Conservation (phyloP, 257 asterid species). For the Nicotiana obtusifolia region DNA sequence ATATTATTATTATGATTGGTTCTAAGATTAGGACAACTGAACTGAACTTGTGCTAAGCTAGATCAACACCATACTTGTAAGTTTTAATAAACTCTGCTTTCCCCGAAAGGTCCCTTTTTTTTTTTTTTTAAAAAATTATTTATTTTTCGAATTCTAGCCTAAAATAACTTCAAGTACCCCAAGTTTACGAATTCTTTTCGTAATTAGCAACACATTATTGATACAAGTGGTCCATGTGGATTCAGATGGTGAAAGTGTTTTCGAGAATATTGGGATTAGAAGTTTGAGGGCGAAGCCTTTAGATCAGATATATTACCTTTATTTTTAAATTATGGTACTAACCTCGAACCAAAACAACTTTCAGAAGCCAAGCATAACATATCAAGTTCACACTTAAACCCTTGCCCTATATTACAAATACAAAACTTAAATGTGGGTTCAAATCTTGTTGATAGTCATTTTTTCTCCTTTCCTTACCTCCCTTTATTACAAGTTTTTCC, state of each 20-base stretch:
- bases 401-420: background rate
- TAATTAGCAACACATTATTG: background rate
- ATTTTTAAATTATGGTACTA: background rate
- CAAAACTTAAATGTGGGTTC: background rate
- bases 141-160: background rate
- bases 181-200: background rate
- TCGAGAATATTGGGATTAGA: constrained; percentile 5
- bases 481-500: background rate
- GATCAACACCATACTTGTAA: background rate
- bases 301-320: constrained; percentile 4
- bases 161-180: background rate
- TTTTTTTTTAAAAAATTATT: too few species aligned
- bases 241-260: background rate
- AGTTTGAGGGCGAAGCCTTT: constrained; percentile 8
- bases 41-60: background rate
- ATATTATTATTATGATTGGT: background rate
- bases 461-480: background rate
- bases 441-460: background rate
- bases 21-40: constrained; percentile 30
- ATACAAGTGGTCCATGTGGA: background rate
- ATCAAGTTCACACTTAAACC: background rate
- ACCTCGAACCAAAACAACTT: background rate
- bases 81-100: background rate
- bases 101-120: background rate
- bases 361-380: background rate